Evolutionary conservation across 176 grass and related monocot species (phyloP).

Genomic region (Cymbopogon citratus): DNA sequence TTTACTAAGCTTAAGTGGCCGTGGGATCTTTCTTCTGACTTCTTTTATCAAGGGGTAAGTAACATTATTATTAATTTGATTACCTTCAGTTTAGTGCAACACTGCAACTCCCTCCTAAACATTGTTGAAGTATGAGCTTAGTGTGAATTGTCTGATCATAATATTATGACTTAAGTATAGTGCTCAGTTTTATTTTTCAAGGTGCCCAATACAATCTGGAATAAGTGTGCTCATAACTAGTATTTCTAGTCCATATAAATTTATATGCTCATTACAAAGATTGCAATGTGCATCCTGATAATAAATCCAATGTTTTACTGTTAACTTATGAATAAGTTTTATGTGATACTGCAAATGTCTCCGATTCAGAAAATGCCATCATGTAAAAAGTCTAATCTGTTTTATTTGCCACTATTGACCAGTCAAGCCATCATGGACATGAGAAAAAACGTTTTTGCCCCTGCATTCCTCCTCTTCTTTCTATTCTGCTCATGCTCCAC

Average conservation of each 20-base stretch:
- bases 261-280: neutral
- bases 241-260: neutral
- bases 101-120: neutral
- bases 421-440: neutral
- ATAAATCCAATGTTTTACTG: neutral
- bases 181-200: neutral
- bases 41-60: slow-evolving; percentile 45
- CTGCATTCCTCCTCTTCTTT: neutral
- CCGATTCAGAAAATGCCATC: neutral
- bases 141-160: slow-evolving; percentile 2
- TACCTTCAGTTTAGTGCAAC: neutral
- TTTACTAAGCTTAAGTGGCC: slow-evolving; percentile 51
- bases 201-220: neutral
- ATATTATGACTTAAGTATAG: slow-evolving; percentile 7
- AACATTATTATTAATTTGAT: slow-evolving; percentile 27
- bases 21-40: slow-evolving; percentile 29
- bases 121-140: neutral
- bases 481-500: neutral
- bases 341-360: neutral
- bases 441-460: neutral
- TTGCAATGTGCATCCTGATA: neutral
- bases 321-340: neutral
- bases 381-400: neutral
- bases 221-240: neutral
- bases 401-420: neutral